These are phyloP conservation scores for Yamadazyma epiphylla DNA, from an alignment of 1,139 yeast species.

Conservation along the genomic window DNA sequence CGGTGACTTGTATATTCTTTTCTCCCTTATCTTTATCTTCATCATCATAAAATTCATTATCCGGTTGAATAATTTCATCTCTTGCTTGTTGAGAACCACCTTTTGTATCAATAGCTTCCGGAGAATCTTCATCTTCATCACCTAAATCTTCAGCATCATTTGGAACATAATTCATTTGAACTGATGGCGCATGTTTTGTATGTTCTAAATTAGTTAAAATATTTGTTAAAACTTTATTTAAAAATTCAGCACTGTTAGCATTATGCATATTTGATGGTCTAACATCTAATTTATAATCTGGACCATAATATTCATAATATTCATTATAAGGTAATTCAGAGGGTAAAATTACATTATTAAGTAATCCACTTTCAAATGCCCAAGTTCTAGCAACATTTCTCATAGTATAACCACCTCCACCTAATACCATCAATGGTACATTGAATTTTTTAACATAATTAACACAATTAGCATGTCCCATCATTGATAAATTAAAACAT, in stretches of 20 bases:
- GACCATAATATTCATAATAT: slow-evolving; percentile 95
- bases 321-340: slow-evolving; percentile 91
- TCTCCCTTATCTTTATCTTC: slow-evolving; percentile 52
- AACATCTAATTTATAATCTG: slow-evolving; percentile 90
- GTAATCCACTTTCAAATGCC: slow-evolving; percentile 90
- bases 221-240: slow-evolving; percentile 78
- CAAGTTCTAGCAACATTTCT: slow-evolving; percentile 94
- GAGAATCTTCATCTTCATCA: slow-evolving; percentile 75
- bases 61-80: slow-evolving; percentile 66
- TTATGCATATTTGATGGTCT: slow-evolving; percentile 96
- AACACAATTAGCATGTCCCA: slow-evolving; percentile 95
- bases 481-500: slow-evolving; percentile 84
- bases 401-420: slow-evolving; percentile 99
- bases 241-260: slow-evolving; percentile 90
- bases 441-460: slow-evolving; percentile 81
- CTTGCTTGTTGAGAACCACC: slow-evolving; percentile 89
- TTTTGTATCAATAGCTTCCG: slow-evolving; percentile 74
- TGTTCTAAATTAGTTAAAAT: slow-evolving; percentile 77
- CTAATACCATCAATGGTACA: slow-evolving; percentile 83
- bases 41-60: slow-evolving; percentile 64
- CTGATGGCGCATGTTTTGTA: slow-evolving; percentile 93
- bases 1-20: slow-evolving; percentile 30
- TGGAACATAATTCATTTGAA: slow-evolving; percentile 89
- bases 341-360: slow-evolving; percentile 75
- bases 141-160: slow-evolving; percentile 80